phyloP scores from a whole-genome alignment of 73 alveolate genomes.

The Blepharisma stoltei region DNA sequence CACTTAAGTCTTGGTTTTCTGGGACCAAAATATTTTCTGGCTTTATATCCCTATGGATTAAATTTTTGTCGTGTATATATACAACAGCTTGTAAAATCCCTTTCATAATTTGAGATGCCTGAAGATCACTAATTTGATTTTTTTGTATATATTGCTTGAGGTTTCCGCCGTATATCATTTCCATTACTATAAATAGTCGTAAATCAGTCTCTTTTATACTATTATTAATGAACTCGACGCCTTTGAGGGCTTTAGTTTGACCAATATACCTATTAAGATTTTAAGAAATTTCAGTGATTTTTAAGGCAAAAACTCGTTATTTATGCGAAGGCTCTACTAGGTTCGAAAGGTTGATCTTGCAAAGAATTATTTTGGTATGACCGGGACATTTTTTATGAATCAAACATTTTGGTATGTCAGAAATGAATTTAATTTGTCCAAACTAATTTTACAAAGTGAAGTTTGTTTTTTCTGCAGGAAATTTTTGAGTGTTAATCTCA shows the following conservation, averaged over 20 bases:
- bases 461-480: too few relatives aligned
- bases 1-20: slow-evolving; percentile 32
- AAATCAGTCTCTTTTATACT: slow-evolving; percentile 31
- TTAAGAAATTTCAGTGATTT: too few relatives aligned
- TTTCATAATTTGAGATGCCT: slow-evolving; percentile 48
- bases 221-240: slow-evolving; percentile 5
- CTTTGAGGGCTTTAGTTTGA: too few relatives aligned
- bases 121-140: background rate
- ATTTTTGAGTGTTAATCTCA: too few relatives aligned
- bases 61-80: slow-evolving; percentile 57
- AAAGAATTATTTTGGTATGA: too few relatives aligned
- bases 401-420: too few relatives aligned
- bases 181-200: slow-evolving; percentile 45
- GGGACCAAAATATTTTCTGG: slow-evolving; percentile 56
- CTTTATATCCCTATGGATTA: slow-evolving; percentile 63
- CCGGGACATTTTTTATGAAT: slow-evolving; percentile 5
- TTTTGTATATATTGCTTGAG: background rate
- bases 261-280: too few relatives aligned
- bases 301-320: too few relatives aligned
- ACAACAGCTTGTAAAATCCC: slow-evolving; percentile 59
- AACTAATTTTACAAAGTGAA: too few relatives aligned
- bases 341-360: too few relatives aligned
- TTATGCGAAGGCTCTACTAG: too few relatives aligned
- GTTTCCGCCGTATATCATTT: slow-evolving; percentile 41
- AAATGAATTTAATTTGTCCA: too few relatives aligned